A percentile compares a stretch with the other conserved stretches of the same genome.
These are phyloP conservation scores for Colletotrichum spaethianum DNA, from an alignment of 2,329 filamentous ascomycete species.

Conservation along the genomic window DNA sequence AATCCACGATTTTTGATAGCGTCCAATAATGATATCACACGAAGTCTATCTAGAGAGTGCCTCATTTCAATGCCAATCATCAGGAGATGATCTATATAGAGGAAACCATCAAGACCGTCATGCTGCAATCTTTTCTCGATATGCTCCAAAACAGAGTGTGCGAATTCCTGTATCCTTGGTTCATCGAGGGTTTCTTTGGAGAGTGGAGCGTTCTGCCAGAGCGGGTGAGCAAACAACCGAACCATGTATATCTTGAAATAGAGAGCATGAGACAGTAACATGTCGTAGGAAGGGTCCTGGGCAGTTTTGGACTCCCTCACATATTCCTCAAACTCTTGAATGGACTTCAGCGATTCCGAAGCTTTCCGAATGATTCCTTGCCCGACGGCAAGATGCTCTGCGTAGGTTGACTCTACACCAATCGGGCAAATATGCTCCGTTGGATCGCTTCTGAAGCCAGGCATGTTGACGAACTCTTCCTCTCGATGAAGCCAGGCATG, in stretches of 20 bases:
- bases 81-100: not conserved
- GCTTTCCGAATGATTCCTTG: not conserved
- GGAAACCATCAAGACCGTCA: not conserved
- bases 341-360: not conserved
- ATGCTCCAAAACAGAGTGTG: not conserved
- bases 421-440: too few relatives aligned
- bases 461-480: not conserved
- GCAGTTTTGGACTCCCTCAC: not conserved
- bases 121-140: not conserved
- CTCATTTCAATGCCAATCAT: not conserved
- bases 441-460: not conserved
- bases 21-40: not conserved
- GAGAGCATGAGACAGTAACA: not conserved
- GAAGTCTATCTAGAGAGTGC: not conserved
- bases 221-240: not conserved
- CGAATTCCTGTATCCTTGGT: not conserved
- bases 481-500: not conserved
- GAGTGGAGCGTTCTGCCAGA: not conserved
- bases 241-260: not conserved
- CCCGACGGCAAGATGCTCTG: not conserved
- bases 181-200: not conserved
- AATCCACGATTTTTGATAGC: not conserved
- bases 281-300: not conserved
- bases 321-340: not conserved
- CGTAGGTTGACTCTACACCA: not conserved